Evolutionary conservation across 306 rosid species (phyloP), one percentile per base, ranked within the genome.

Genomic region (Mucuna pruriens): DNA sequence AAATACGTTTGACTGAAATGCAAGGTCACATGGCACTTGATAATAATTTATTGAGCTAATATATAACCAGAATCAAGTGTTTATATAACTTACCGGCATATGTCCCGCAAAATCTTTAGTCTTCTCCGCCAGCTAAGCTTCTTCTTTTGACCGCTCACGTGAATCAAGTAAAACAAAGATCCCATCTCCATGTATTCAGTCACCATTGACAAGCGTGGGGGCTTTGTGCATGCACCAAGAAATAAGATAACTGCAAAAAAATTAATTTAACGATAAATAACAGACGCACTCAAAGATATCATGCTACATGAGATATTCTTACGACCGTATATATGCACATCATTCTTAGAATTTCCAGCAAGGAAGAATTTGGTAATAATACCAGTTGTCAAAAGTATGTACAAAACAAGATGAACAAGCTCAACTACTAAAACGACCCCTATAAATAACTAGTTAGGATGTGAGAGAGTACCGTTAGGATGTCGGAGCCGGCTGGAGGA

Each of bases 171-270:
- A 83, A 91, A 91, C 86, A 95, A 90, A 81, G 98, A 93, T 69
- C 99, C 99, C 95, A 84, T 86, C 77, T 95, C 99, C 99, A 95
- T 95, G 78, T 90, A 95, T 88, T 95, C 99, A 7, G 98, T 95
- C 69, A 95, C 85, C 99, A 95, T 95, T 48, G 99, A 95, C 83
- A 95, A 84, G 78, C 87, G 94, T 22, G 99, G 98, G 71, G 99
- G 98, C 86, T 86, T 93, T 54, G 97, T 93, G 90, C 99, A 95
- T 68, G 99, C 99, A 72, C 98, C 99, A 78, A 95, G 96, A 89
- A 95, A 95, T 84, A 95, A 87, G 76, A 95, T 93, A 69, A 95
- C 99, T 95, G 97, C 91, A 87, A 69, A 76, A 40, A 77, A 83
- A 80, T 71, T 66, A 82, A 87, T 40, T 74, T 48, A 65, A 61